phyloP scores from a whole-genome alignment of 768 basidiomycete genomes.

The Calvatia gigantea region DNA sequence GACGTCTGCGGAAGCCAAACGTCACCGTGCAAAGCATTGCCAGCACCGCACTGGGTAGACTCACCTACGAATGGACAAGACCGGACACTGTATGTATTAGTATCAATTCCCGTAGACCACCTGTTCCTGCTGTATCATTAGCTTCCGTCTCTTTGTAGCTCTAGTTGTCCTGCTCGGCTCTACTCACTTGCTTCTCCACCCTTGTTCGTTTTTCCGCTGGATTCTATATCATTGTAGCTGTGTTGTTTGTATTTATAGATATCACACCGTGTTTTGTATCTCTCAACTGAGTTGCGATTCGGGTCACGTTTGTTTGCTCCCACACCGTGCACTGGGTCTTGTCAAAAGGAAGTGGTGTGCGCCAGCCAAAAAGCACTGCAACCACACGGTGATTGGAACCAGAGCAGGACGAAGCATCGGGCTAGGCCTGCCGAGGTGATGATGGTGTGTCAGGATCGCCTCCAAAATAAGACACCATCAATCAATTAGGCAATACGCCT shows the following conservation, averaged over 20 bases:
- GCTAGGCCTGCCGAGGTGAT: neutral
- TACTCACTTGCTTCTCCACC: neutral
- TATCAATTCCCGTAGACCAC: neutral
- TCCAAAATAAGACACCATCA: slow-evolving; percentile 5
- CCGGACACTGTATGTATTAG: neutral
- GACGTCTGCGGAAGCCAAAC: slow-evolving; percentile 6
- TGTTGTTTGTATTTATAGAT: no score
- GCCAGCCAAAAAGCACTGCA: no score
- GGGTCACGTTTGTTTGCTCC: no score
- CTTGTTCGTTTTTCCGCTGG: neutral
- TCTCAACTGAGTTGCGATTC: no score
- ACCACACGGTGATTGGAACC: no score
- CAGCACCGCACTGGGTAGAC: neutral
- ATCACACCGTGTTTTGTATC: no score
- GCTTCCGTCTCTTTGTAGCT: neutral
- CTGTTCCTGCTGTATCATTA: neutral
- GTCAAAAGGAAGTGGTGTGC: no score
- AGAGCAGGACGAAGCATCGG: neutral
- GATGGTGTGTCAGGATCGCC: neutral
- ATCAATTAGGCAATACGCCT: neutral
- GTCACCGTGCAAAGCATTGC: slow-evolving; percentile 8
- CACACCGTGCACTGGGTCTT: no score
- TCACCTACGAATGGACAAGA: neutral
- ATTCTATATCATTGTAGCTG: no score
- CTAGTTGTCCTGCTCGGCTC: neutral